Evolutionary conservation across 2,329 filamentous ascomycete species (phyloP), one percentile per base, ranked within the genome.

Genomic region (Monosporascus sp.): DNA sequence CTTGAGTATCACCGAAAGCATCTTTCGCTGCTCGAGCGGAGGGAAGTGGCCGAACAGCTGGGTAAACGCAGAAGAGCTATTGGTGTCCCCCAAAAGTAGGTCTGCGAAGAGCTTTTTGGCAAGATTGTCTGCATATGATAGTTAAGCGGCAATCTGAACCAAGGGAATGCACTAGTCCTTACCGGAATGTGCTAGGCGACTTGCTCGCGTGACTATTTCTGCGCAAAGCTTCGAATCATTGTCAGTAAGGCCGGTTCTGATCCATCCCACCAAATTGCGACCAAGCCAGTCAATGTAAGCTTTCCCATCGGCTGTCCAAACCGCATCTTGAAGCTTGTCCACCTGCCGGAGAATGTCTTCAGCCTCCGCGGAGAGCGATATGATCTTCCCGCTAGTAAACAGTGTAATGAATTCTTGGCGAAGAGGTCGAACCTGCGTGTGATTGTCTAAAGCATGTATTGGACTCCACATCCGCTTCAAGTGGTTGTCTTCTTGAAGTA

Each of bases 121-220:
- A 7, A 81, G 57, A 2, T 58, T 61, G 41, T 81, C 79, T 80
- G 46, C 14, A 8, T n/a, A 48, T 22, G 2, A 36, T 37, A 45
- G 39, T 49, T 36, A 54, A 35, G 9, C 31, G 53, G 54, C 15
- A 53, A 45, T 7, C 14, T 18, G 5, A 5, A 35, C 31, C 31
- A 35, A 35, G 9, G 11, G 11, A 35, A 35, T 35, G 31, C 22
- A 35, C 3, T 1, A 5, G 31, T 5, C 14, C 73, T 65, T 75
- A 88, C 89, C 86, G 50, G 79, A 74, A 69, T 94, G 90, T 3
- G 89, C 90, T 31, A 96, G 69, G 31, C 80, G 85, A 54, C 93
- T 72, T 1, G 82, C 77, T 57, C 86, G 85, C 3, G 81, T 71
- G 15, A 83, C 71, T 1, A 85, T 49, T 3, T 77, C 74, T 17